phyloP scores from a whole-genome alignment of 345 rosid genomes.

The Ceriops zippeliana region DNA sequence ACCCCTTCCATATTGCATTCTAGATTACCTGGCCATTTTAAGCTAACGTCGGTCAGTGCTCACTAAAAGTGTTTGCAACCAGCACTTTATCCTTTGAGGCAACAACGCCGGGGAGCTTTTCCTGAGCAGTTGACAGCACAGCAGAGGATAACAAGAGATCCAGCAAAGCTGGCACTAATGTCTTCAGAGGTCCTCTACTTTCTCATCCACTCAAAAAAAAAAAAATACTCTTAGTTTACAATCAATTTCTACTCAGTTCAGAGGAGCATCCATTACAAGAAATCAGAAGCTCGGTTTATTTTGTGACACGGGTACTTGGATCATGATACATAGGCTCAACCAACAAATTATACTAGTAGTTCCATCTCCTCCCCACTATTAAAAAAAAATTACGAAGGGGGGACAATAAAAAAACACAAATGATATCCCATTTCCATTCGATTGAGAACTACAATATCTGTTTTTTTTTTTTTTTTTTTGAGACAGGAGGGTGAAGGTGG shows the following conservation, averaged over 20 bases:
- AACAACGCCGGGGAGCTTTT: slow-evolving; percentile 16
- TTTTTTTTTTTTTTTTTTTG: no score
- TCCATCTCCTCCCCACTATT: no score
- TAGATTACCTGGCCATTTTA: slow-evolving; percentile 24
- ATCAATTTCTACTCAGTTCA: no score
- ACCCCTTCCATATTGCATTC: slow-evolving; percentile 24
- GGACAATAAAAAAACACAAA: not conserved
- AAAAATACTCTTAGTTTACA: no score
- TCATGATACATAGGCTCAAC: no score
- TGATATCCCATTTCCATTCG: not conserved
- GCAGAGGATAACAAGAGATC: slow-evolving; percentile 7
- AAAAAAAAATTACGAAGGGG: no score
- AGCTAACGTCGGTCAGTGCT: slow-evolving; percentile 30
- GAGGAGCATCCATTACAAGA: no score
- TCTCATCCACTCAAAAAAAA: no score
- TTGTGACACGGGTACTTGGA: no score
- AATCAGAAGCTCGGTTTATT: no score
- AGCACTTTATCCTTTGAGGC: slow-evolving; percentile 19
- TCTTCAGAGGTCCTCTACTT: not conserved
- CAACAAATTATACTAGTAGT: no score
- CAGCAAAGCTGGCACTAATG: not conserved
- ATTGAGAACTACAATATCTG: not conserved
- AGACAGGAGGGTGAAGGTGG: not conserved
- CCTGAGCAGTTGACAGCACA: slow-evolving; percentile 33
- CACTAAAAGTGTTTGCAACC: slow-evolving; percentile 22